Evolutionary conservation across 2,329 filamentous ascomycete species (phyloP), one percentile per base, ranked within the genome.

Genomic region (Phaeosphaeriaceae sp.): DNA sequence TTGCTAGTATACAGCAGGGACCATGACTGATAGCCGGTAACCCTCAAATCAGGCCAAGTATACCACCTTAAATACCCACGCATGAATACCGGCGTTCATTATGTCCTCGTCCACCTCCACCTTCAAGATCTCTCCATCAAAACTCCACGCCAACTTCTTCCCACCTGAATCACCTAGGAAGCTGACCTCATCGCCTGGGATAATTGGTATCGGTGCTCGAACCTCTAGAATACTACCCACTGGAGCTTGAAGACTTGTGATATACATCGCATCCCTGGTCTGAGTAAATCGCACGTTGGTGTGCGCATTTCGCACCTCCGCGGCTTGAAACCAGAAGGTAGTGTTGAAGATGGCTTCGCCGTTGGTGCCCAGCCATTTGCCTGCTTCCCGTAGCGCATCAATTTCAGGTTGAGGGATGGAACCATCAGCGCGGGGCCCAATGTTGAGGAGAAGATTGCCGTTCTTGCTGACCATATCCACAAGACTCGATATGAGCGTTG

Each of bases 361-460:
- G 21, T 54, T 44, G 5, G 3, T 15, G 10, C 41, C 20, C 22
- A 87, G 85, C 85, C 85, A 87, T 0, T 51, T 61, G 0, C 85
- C 86, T 0, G 84, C 85, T 36, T 79, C 78, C 0, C 80, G 76
- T n/a, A 88, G 72, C 58, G 82, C 79, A 71, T 9, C 81, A 76
- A 5, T 40, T 31, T 36, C 25, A 19, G 31, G 21, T 22, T 47
- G n/a, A 36, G 84, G 76, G 42, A 88, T 83, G 1, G 78, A 81
- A 1, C 85, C 85, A 61, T 88, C 81, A 2, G 83, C 83, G 13
- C 68, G 78, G 0, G 85, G 85, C 0, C 85, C 85, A 48, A 87
- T 78, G 53, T 88, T 83, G 0, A 87, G 77, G 51, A 88, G 62
- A 52, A 87, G 77, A 62, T 87, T 87, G 0, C 84, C 84, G 54